phyloP scores from a whole-genome alignment of 192 early-diverging fungal genomes.

The Entomortierella parvispora region DNA sequence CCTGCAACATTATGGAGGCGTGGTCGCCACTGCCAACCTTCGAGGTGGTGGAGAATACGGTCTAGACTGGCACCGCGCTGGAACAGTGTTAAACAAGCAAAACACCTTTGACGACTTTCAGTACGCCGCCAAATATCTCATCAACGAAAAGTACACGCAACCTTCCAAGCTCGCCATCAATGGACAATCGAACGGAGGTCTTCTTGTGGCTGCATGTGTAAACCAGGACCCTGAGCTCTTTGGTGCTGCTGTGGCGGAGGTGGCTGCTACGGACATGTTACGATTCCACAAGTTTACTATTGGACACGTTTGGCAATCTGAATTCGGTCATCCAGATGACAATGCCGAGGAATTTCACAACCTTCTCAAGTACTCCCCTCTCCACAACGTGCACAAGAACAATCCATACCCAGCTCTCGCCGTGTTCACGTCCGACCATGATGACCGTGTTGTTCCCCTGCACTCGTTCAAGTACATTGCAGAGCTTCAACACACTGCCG shows the following conservation, averaged over 20 bases:
- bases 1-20: slow-evolving; percentile 64
- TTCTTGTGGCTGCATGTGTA: slow-evolving; percentile 74
- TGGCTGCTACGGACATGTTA: slow-evolving; percentile 77
- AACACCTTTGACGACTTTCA: slow-evolving; percentile 75
- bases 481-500: slow-evolving; percentile 66
- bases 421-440: slow-evolving; percentile 74
- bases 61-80: slow-evolving; percentile 61
- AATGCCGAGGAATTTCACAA: slow-evolving; percentile 72
- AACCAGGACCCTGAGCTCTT: slow-evolving; percentile 83
- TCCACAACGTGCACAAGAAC: slow-evolving; percentile 70
- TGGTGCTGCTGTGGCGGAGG: slow-evolving; percentile 71
- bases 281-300: slow-evolving; percentile 86
- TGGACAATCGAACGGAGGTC: slow-evolving; percentile 78
- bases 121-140: slow-evolving; percentile 69
- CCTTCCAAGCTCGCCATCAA: slow-evolving; percentile 67
- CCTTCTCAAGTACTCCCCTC: slow-evolving; percentile 69
- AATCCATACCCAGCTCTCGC: slow-evolving; percentile 68
- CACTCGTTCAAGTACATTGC: slow-evolving; percentile 77
- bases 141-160: slow-evolving; percentile 64
- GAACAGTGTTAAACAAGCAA: slow-evolving; percentile 70
- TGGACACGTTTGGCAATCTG: slow-evolving; percentile 73
- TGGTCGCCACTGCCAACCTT: slow-evolving; percentile 72
- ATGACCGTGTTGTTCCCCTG: slow-evolving; percentile 71
- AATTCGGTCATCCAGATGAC: slow-evolving; percentile 74
- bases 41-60: slow-evolving; percentile 78